phyloP scores from a whole-genome alignment of 768 basidiomycete species.

The Jaapia argillacea region DNA sequence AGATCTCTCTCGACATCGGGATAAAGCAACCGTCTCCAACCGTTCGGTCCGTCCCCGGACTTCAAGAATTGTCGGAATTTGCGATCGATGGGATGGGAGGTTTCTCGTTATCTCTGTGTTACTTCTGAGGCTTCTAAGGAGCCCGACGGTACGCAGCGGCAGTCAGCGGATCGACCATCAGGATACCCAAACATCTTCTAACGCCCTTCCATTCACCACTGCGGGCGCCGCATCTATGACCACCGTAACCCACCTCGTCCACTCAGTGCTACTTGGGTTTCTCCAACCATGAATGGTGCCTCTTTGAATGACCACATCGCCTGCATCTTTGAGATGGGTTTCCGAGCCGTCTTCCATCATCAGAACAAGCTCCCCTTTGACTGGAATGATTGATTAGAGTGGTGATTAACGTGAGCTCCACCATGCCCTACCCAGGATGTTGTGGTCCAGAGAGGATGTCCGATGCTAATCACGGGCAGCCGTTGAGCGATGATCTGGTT shows the following conservation, averaged over 20 bases:
- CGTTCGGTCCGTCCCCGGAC: too few relatives aligned
- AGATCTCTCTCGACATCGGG: too few relatives aligned
- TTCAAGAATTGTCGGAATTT: too few relatives aligned
- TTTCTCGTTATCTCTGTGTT: too few relatives aligned
- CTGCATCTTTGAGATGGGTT: constrained; percentile 40
- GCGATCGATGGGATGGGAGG: too few relatives aligned
- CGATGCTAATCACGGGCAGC: constrained; percentile 29
- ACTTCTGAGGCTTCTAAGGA: too few relatives aligned
- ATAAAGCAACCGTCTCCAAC: too few relatives aligned
- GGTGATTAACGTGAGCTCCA: constrained; percentile 8
- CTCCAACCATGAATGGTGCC: constrained; percentile 55
- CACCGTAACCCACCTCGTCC: constrained; percentile 43
- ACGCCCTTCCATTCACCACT: constrained; percentile 30
- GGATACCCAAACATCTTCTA: constrained; percentile 20
- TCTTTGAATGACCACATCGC: constrained; percentile 45
- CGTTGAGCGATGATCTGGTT: not conserved
- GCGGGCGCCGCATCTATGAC: constrained; percentile 47
- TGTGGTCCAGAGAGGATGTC: constrained; percentile 51
- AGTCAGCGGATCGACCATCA: too few relatives aligned
- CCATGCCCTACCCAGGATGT: constrained; percentile 49
- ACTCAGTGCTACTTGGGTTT: constrained; percentile 33
- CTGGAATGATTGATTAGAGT: constrained; percentile 17
- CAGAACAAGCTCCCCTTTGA: constrained; percentile 44
- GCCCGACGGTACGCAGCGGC: too few relatives aligned
- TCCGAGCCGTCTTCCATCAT: constrained; percentile 48